Evolutionary conservation across 768 basidiomycete species (phyloP), one percentile per base, ranked within the genome.

Genomic region (Lactifluus pinguis): DNA sequence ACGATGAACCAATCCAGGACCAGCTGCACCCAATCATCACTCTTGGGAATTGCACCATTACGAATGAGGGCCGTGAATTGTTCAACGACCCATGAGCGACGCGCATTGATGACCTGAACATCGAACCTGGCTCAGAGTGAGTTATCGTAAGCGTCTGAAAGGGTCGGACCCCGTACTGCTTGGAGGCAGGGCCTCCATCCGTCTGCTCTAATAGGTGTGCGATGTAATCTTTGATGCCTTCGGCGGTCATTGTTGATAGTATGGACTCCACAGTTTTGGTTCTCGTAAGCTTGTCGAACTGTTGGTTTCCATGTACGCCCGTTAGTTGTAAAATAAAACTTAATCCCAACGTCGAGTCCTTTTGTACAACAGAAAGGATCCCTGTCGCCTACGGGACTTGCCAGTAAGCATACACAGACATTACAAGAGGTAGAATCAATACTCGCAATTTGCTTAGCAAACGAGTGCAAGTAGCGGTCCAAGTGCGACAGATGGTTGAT

Each of bases 211-310:
- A 75, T 25, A 98, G 74, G 72, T 89, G 84, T 39, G 78, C 72
- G 49, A 94, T 82, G 72, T 95, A 98, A 42, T 74, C 80, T 65
- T 81, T 79, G 63, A 97, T 88, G 9, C 92, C 93, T 1, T 83
- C 77, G 0, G 74, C 72, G 65, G 87, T 83, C 80, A 94, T 84
- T 39, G 81, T 82, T 3, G 83, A 78, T 57, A 98, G 75, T 58
- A 98, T 85, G 1, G 82, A 80, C 73, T 95, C 93, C 39, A 98
- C 81, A 0, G 92, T 95, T 74, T 94, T 97, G 9, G 95, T 95
- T 72, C 84, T 88, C 11, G 95, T 95, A 59, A 95, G 72, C 71
- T 82, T 87, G 73, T 99, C 95, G 67, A 98, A 99, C 71, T 92
- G 88, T 59, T 85, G 82, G 67, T 80, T 86, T 10, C 93, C 93